Evolutionary conservation across 2,329 filamentous ascomycete genomes (phyloP).

Genomic region (Xylaria sp.): DNA sequence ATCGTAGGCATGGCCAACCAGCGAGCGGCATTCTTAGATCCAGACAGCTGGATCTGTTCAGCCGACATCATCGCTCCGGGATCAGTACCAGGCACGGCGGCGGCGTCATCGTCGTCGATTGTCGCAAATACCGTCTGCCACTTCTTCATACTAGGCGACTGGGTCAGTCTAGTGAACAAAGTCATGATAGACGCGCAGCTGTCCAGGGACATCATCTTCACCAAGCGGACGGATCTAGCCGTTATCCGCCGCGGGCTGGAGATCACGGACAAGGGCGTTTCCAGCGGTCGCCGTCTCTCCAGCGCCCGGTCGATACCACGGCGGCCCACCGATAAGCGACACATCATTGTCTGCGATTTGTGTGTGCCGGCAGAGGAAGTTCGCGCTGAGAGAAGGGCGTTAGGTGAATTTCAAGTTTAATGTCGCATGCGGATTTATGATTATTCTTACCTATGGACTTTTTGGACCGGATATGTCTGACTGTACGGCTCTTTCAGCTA

Average conservation of each 20-base stretch:
- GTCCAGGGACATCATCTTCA: constrained; percentile 27
- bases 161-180: constrained; percentile 12
- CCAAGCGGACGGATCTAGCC: constrained; percentile 22
- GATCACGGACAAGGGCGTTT: constrained; percentile 11
- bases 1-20: constrained; percentile 13
- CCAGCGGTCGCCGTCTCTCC: not conserved
- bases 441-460: no score
- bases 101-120: not conserved
- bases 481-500: no score
- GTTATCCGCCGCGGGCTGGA: constrained; percentile 30
- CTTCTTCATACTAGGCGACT: constrained; percentile 37
- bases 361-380: no score
- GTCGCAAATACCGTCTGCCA: constrained; percentile 3
- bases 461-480: no score
- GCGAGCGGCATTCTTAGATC: constrained; percentile 12
- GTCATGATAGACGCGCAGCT: constrained; percentile 14
- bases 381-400: no score
- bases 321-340: constrained; percentile 2
- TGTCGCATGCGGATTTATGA: no score
- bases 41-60: constrained; percentile 30
- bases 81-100: no score
- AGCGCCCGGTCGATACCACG: not conserved
- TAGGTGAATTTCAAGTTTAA: no score
- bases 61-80: not conserved
- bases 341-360: no score